Base-by-base conservation (phyloP, 495 filamentous ascomycete species). In the Penicillium coprophilum region DNA sequence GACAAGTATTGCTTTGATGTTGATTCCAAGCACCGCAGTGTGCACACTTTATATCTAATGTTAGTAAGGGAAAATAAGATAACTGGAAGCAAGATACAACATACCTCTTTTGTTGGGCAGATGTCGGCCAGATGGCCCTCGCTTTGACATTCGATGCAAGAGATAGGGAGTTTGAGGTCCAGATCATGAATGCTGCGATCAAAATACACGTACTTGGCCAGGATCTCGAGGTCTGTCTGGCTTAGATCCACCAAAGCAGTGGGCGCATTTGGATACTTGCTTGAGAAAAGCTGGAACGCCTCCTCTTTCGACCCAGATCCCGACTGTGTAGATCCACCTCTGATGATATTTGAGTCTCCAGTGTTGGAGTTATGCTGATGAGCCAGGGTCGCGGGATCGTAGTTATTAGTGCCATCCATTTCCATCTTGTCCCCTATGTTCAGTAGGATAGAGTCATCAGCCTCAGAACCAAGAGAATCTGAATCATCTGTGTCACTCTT, bases 111-210 rank as follows among this genome's bases (percentile, higher is more conserved):
- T 11, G 58, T 61, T 0, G 75, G 73, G 61, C 80, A 82, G 21
- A 74, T 68, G 11, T 69, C 68, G 21, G 69, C 68, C 55, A 79
- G 58, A 55, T 82, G 80, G 8, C 78, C 80, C 57, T 73, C 61
- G 21, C 65, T 57, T 32, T 75, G 66, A 51, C 80, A 82, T 51
- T 78, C 76, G 21, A 66, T 68, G 40, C 70, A 82, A 44, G 71
- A 69, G 58, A 87, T 65, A 77, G 88, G 89, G 77, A 84, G 49
- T 77, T 87, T 69, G 70, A 84, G 71, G 72, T 91, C 68, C 76
- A 83, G 65, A 36, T 89, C 60, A 62, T 90, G 56, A 73, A 86
- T 64, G 68, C 85, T 64, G 69, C 80, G 65, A 78, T 84, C 60
- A 79, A 87, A 70, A 75, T 76, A 75, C n/a, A 81, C 63, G 40